Evolutionary conservation across 1,284 basidiomycete genomes (phyloP).

Genomic region (Trametes versicolor): DNA sequence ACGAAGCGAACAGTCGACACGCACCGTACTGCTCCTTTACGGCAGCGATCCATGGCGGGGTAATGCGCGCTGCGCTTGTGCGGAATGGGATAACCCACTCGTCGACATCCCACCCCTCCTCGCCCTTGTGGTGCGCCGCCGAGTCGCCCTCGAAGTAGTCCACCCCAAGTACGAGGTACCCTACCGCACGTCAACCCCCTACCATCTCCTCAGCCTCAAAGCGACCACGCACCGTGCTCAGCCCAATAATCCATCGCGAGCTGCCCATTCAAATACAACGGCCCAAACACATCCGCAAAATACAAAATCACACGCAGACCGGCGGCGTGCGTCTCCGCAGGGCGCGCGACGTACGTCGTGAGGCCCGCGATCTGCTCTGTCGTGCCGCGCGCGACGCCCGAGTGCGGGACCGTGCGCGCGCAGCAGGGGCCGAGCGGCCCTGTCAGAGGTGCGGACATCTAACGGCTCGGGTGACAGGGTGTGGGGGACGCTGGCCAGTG

Average conservation of each 20-base stretch:
- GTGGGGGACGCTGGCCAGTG: too few relatives aligned
- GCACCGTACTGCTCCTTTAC: constrained; percentile 55
- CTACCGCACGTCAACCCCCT: constrained; percentile 40
- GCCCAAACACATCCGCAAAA: constrained; percentile 58
- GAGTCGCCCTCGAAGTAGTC: constrained; percentile 69
- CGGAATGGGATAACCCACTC: constrained; percentile 52
- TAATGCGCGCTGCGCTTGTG: constrained; percentile 46
- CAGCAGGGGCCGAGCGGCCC: constrained; percentile 55
- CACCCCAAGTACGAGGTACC: constrained; percentile 60
- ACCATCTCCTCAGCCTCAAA: neutral
- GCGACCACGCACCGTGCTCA: constrained; percentile 49
- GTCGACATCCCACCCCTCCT: constrained; percentile 51
- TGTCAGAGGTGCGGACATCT: neutral
- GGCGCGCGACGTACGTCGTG: constrained; percentile 61
- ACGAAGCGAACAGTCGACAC: constrained; percentile 15
- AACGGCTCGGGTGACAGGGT: neutral
- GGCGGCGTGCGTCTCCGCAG: constrained; percentile 32
- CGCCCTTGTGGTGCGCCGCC: constrained; percentile 47
- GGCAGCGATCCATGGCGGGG: constrained; percentile 60
- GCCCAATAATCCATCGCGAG: constrained; percentile 64
- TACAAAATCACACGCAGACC: constrained; percentile 51
- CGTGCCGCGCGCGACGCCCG: constrained; percentile 55
- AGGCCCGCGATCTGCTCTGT: constrained; percentile 55
- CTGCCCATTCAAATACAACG: constrained; percentile 59
- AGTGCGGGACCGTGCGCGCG: constrained; percentile 57